These are phyloP conservation scores for Boletellus deceptivus DNA, from an alignment of 1,284 basidiomycete genomes.

Conservation along the genomic window DNA sequence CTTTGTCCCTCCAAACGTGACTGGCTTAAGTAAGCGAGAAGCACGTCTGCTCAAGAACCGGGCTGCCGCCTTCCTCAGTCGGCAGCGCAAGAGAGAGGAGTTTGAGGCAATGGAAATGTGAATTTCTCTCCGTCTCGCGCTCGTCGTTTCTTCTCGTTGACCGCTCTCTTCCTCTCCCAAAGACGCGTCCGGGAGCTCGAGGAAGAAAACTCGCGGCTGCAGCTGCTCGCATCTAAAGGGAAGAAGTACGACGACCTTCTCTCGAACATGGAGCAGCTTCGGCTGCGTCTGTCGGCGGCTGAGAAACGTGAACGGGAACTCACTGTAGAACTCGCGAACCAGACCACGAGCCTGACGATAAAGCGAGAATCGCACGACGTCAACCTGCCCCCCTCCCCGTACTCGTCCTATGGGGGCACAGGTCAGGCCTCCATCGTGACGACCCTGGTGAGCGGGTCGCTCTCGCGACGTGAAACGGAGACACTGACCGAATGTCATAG, in stretches of 20 bases:
- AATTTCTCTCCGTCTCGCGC: slow-evolving; percentile 26
- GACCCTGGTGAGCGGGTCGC: slow-evolving; percentile 56
- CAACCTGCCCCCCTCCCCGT: slow-evolving; percentile 40
- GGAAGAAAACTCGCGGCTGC: slow-evolving; percentile 71
- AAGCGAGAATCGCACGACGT: slow-evolving; percentile 56
- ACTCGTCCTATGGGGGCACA: slow-evolving; percentile 41
- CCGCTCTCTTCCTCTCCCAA: slow-evolving; percentile 14
- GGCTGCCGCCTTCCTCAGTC: slow-evolving; percentile 85
- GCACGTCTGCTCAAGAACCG: slow-evolving; percentile 90
- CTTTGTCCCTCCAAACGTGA: slow-evolving; percentile 85
- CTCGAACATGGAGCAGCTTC: slow-evolving; percentile 64
- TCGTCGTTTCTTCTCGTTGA: slow-evolving; percentile 10
- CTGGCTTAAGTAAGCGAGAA: slow-evolving; percentile 85
- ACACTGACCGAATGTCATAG: slow-evolving; percentile 24
- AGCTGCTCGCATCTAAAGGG: slow-evolving; percentile 48
- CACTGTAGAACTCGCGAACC: slow-evolving; percentile 52
- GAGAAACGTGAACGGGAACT: slow-evolving; percentile 66
- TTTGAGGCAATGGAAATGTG: slow-evolving; percentile 88
- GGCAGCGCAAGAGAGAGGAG: slow-evolving; percentile 89
- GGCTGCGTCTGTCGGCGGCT: slow-evolving; percentile 59
- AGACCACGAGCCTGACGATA: slow-evolving; percentile 39
- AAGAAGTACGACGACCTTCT: slow-evolving; percentile 39
- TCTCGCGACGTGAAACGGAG: slow-evolving; percentile 7
- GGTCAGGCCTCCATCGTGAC: slow-evolving; percentile 60
- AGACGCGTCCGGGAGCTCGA: slow-evolving; percentile 57